phyloP scores from a whole-genome alignment of 352 stramenopile species.

The Pythium scleroteichum region DNA sequence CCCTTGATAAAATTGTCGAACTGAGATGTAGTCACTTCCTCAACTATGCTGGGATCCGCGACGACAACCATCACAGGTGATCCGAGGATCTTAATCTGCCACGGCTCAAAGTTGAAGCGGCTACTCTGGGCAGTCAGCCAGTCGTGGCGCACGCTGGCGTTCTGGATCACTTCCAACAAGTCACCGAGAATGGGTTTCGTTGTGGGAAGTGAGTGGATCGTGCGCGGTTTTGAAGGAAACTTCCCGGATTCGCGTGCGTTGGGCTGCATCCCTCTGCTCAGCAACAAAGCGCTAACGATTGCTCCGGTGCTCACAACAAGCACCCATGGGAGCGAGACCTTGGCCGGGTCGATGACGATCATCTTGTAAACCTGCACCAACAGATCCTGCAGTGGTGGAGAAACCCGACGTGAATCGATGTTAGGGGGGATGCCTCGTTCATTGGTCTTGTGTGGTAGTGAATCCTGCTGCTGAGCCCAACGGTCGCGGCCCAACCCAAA shows the following conservation, averaged over 20 bases:
- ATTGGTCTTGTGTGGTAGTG: too few species aligned
- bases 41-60: constrained; percentile 19
- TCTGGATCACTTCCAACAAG: constrained; percentile 33
- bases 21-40: constrained; percentile 36
- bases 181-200: constrained; percentile 47
- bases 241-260: neutral
- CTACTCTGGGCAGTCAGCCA: constrained; percentile 32
- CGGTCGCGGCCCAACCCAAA: too few species aligned
- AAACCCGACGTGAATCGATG: too few species aligned
- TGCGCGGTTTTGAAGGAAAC: neutral
- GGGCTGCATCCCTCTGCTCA: neutral
- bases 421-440: too few species aligned
- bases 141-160: constrained; percentile 41
- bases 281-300: neutral
- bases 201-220: constrained; percentile 9
- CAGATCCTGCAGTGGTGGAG: too few species aligned
- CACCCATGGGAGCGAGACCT: neutral
- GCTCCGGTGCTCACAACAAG: neutral
- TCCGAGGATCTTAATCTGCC: constrained; percentile 21
- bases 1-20: constrained; percentile 37
- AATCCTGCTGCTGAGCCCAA: too few species aligned
- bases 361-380: too few species aligned
- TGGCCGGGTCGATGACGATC: neutral
- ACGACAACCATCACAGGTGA: constrained; percentile 24
- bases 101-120: constrained; percentile 25